A percentile compares a stretch with the other conserved stretches of the same genome.
These are phyloP conservation scores for Podaxis mareebaensis DNA, from an alignment of 768 basidiomycete species.

Conservation along the genomic window DNA sequence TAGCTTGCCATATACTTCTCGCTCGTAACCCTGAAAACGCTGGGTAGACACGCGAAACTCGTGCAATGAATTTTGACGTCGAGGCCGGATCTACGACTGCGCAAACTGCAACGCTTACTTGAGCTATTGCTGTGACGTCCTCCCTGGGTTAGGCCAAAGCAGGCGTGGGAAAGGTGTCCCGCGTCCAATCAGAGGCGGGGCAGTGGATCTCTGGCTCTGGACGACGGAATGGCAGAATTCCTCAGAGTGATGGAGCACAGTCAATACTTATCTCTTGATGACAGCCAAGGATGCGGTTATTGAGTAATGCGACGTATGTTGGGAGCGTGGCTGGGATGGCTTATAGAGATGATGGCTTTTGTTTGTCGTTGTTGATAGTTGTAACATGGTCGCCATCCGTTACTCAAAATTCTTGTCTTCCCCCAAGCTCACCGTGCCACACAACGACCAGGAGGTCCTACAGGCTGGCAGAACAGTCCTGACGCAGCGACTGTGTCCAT, in stretches of 20 bases:
- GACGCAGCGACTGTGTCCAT: background rate
- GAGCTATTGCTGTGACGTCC: background rate
- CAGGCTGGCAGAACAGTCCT: background rate
- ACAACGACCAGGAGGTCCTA: background rate
- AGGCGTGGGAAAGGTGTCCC: background rate
- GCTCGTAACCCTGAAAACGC: too few species aligned
- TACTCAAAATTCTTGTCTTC: constrained; percentile 11
- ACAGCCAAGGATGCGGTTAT: background rate
- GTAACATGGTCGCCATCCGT: background rate
- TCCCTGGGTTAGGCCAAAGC: background rate
- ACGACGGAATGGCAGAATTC: background rate
- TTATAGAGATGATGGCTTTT: background rate
- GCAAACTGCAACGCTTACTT: background rate
- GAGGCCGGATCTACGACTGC: background rate
- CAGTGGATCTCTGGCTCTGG: background rate
- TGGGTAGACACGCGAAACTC: background rate
- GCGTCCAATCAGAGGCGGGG: too few species aligned
- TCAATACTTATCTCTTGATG: background rate
- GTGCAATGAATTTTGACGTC: background rate
- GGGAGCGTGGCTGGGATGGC: background rate
- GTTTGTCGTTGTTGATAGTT: constrained; percentile 1
- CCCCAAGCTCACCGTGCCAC: constrained; percentile 3
- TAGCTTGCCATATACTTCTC: background rate
- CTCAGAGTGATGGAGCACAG: background rate
- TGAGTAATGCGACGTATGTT: background rate